A percentile compares a stretch with the other conserved stretches of the same genome.
These are phyloP conservation scores for Syzygium syzygioides DNA, from an alignment of 441 rosid species.

Conservation along the genomic window DNA sequence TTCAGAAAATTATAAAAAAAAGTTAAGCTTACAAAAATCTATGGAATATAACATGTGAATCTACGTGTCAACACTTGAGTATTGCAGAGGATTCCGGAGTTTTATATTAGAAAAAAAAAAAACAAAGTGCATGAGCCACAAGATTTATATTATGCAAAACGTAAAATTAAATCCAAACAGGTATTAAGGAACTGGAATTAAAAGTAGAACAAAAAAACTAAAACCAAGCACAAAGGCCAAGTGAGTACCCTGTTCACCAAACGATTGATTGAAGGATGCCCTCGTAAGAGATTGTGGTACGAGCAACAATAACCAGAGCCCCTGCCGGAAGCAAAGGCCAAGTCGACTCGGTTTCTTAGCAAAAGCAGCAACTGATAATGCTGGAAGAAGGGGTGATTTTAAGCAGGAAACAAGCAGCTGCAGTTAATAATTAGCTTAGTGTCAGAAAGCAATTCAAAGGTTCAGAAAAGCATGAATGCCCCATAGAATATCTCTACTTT, in stretches of 20 bases:
- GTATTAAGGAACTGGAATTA: neutral
- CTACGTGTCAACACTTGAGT: no score
- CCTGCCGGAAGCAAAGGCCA: slow-evolving; percentile 74
- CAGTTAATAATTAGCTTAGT: slow-evolving; percentile 12
- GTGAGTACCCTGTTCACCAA: slow-evolving; percentile 61
- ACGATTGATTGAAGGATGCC: slow-evolving; percentile 80
- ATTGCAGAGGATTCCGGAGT: no score
- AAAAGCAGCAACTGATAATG: slow-evolving; percentile 86
- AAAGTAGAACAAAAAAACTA: neutral
- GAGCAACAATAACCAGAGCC: slow-evolving; percentile 61
- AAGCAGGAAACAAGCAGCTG: slow-evolving; percentile 93
- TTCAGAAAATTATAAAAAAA: no score
- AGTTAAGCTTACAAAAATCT: no score
- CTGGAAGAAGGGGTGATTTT: slow-evolving; percentile 60
- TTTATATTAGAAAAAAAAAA: no score
- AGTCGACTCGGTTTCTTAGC: slow-evolving; percentile 65
- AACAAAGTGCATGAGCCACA: neutral
- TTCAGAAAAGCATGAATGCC: neutral
- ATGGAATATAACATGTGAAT: no score
- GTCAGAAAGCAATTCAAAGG: neutral
- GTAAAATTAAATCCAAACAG: no score
- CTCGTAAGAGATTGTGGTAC: slow-evolving; percentile 54
- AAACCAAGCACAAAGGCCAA: neutral
- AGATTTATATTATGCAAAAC: neutral
- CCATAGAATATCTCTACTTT: neutral